Evolutionary conservation across 768 basidiomycete species (phyloP), one percentile per base, ranked within the genome.

Genomic region (Clavulina sp.): DNA sequence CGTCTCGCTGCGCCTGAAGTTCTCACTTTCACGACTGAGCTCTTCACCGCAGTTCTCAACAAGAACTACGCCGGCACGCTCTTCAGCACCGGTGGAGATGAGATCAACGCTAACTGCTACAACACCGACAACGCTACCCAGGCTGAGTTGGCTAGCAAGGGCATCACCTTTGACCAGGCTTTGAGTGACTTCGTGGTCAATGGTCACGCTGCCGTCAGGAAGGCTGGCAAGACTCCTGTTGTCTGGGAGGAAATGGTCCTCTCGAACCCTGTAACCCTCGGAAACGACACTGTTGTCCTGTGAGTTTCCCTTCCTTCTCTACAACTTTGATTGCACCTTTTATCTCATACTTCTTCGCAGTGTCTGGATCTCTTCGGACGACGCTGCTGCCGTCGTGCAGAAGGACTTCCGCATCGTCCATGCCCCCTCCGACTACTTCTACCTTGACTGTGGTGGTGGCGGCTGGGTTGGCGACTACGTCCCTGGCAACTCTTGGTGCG

Each of bases 171-270:
- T 6, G 69, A 75, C 32, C 65, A 81, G 51, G 84, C 84, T 0
- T 64, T 91, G 34, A 69, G 74, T 57, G 57, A 60, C 2, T 89
- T 88, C 58, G 76, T 75, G 0, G 62, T 73, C 50, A 69, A 68
- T 0, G 77, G 76, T 1, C 85, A 87, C 60, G 62, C 59, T 0
- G 72, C 74, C 2, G 63, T 89, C 44, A 66, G 62, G 5, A 63
- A 64, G 0, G 59, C 71, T 1, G 79, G 78, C 0, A 89, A 88
- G 65, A 81, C 74, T 0, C 79, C 84, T 1, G 77, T 87, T 30
- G 84, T 89, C 4, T 88, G 84, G 81, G 79, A 89, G 68, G 78
- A 84, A 60, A 78, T 83, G 77, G 77, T 77, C 1, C 64, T 81
- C 38, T 65, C 67, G 2, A 73, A 77, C 57, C 65, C 71, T 40